A percentile compares a stretch with the other conserved stretches of the same genome.
Conservation (phyloP, 164 flowering plant species). For the Malania oleifera region DNA sequence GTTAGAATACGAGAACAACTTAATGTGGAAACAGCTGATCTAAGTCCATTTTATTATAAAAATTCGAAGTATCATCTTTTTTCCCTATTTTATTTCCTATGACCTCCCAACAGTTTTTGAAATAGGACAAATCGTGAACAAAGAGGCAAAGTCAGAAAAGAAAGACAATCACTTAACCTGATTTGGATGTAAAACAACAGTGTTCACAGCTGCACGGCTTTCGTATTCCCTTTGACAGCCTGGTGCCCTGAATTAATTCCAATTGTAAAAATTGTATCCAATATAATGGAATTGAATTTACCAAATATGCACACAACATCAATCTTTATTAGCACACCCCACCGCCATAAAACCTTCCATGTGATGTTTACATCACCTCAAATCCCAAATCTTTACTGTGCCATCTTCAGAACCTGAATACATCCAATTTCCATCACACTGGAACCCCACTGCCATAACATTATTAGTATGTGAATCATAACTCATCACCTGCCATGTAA, state of each 20-base stretch:
- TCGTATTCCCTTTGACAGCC: conserved; percentile 98
- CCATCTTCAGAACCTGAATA: conserved; percentile 99
- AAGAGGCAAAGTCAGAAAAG: not conserved
- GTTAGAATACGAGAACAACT: too few species aligned
- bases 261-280: not conserved
- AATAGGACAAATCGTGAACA: not conserved
- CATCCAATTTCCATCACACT: conserved; percentile 99
- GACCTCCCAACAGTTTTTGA: not conserved
- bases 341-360: not conserved
- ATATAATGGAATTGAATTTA: not conserved
- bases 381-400: conserved; percentile 95
- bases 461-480: conserved; percentile 94
- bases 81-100: not conserved
- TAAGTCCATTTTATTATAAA: not conserved
- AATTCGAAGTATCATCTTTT: not conserved
- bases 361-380: conserved; percentile 45
- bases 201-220: conserved; percentile 98
- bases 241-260: conserved; percentile 62
- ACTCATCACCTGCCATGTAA: conserved; percentile 61
- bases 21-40: not conserved
- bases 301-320: too few species aligned
- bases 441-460: conserved; percentile 98
- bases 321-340: too few species aligned
- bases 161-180: conserved; percentile 47
- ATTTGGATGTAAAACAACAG: conserved; percentile 96